A percentile compares a stretch with the other conserved stretches of the same genome.
These are phyloP conservation scores for Scheffersomyces quercinus DNA, from an alignment of 1,139 yeast species.

Conservation along the genomic window DNA sequence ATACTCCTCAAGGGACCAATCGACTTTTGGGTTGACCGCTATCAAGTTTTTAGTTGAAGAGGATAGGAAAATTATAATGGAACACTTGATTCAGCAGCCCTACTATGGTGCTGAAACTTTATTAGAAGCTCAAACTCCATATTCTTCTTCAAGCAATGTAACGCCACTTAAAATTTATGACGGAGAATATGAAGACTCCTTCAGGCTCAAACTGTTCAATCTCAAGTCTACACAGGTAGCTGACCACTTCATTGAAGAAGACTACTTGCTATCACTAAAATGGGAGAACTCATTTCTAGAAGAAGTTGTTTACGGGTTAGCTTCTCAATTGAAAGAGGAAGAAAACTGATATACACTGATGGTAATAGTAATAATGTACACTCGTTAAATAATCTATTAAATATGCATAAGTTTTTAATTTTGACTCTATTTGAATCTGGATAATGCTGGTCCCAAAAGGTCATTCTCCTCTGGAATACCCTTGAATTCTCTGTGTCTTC, in stretches of 20 bases:
- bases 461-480: slow-evolving; percentile 58
- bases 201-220: too few species aligned
- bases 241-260: too few species aligned
- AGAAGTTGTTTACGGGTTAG: neutral
- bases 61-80: too few species aligned
- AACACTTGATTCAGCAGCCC: too few species aligned
- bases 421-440: slow-evolving; percentile 47
- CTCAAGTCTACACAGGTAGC: too few species aligned
- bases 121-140: too few species aligned
- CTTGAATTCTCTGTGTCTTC: slow-evolving; percentile 44
- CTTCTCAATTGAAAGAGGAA: too few species aligned
- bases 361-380: neutral
- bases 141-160: too few species aligned
- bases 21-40: slow-evolving; percentile 20
- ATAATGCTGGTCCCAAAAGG: slow-evolving; percentile 54
- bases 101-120: too few species aligned
- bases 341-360: too few species aligned
- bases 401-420: neutral
- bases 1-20: slow-evolving; percentile 17
- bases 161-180: too few species aligned
- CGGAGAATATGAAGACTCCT: too few species aligned
- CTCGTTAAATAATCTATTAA: neutral
- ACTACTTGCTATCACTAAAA: neutral
- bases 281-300: neutral
- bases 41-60: slow-evolving; percentile 1